phyloP scores from a whole-genome alignment of 2,329 filamentous ascomycete genomes.

The Epichloe sp. region DNA sequence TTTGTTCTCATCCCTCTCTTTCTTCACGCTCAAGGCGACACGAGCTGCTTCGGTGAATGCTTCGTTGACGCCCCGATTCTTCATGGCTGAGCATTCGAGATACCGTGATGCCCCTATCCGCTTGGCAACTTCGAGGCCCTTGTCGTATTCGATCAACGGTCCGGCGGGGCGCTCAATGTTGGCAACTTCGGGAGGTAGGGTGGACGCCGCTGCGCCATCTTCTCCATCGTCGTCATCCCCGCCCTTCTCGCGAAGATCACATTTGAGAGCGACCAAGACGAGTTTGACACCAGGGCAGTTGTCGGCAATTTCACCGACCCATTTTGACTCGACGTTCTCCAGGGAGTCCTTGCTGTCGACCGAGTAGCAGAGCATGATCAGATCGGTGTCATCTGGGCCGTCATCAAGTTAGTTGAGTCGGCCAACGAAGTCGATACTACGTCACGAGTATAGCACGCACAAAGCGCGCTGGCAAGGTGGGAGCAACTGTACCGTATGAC shows the following conservation, averaged over 20 bases:
- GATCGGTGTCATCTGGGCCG: constrained; percentile 64
- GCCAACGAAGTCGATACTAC: not conserved
- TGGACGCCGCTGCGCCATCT: constrained; percentile 33
- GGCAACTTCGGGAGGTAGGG: constrained; percentile 8
- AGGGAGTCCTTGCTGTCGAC: constrained; percentile 93
- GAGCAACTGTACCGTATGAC: constrained; percentile 56
- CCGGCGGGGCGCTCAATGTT: constrained; percentile 41
- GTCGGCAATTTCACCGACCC: constrained; percentile 95
- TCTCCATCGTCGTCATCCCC: constrained; percentile 58
- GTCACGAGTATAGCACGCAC: not conserved
- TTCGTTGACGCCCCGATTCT: constrained; percentile 95
- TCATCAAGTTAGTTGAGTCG: constrained; percentile 6
- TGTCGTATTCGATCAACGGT: constrained; percentile 76
- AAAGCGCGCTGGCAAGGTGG: not conserved
- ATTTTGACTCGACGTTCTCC: constrained; percentile 97
- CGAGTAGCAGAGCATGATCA: constrained; percentile 98
- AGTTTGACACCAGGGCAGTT: constrained; percentile 94
- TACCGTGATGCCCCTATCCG: constrained; percentile 89
- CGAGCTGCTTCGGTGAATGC: constrained; percentile 96
- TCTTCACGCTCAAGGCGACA: constrained; percentile 67
- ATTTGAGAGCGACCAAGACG: constrained; percentile 91
- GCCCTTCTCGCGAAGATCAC: constrained; percentile 73
- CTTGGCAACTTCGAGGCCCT: constrained; percentile 81
- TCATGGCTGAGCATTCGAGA: constrained; percentile 95
- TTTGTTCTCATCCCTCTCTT: constrained; percentile 48